These are phyloP conservation scores for Fusarium subglutinans DNA, from an alignment of 2,329 filamentous ascomycete species.

Conservation along the genomic window DNA sequence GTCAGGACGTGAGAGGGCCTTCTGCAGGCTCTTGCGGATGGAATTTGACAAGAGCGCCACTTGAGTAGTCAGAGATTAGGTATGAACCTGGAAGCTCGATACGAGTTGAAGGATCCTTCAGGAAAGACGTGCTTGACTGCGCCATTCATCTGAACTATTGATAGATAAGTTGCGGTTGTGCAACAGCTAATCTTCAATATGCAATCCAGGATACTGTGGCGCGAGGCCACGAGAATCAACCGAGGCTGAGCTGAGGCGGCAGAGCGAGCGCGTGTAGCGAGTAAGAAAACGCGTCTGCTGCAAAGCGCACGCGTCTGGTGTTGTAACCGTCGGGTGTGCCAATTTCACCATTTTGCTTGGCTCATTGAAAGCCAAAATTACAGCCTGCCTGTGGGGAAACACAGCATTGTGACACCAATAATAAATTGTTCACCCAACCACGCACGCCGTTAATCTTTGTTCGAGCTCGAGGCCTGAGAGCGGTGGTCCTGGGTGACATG, in stretches of 20 bases:
- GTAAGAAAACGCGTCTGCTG: constrained; percentile 19
- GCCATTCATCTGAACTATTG: constrained; percentile 6
- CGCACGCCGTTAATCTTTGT: constrained; percentile 10
- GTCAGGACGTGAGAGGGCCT: constrained; percentile 21
- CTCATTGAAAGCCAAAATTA: constrained; percentile 5
- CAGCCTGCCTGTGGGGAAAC: background rate
- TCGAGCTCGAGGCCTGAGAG: constrained; percentile 11
- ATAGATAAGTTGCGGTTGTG: constrained; percentile 6
- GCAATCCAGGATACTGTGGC: constrained; percentile 4
- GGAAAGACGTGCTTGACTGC: background rate
- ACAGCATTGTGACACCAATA: constrained; percentile 12
- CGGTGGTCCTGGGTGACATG: constrained; percentile 17
- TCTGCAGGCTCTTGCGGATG: constrained; percentile 5
- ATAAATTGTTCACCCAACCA: constrained; percentile 15
- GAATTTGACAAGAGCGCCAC: constrained; percentile 27
- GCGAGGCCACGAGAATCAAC: constrained; percentile 19
- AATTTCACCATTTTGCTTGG: constrained; percentile 23
- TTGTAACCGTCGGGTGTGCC: background rate
- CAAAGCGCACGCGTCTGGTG: constrained; percentile 21
- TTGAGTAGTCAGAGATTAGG: constrained; percentile 10
- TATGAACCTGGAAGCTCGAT: background rate
- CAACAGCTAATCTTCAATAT: background rate
- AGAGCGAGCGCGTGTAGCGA: constrained; percentile 18
- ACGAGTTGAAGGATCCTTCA: background rate
- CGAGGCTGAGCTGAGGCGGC: constrained; percentile 31